Evolutionary conservation across 2,329 filamentous ascomycete genomes (phyloP).

Genomic region (Hortaea sp.): DNA sequence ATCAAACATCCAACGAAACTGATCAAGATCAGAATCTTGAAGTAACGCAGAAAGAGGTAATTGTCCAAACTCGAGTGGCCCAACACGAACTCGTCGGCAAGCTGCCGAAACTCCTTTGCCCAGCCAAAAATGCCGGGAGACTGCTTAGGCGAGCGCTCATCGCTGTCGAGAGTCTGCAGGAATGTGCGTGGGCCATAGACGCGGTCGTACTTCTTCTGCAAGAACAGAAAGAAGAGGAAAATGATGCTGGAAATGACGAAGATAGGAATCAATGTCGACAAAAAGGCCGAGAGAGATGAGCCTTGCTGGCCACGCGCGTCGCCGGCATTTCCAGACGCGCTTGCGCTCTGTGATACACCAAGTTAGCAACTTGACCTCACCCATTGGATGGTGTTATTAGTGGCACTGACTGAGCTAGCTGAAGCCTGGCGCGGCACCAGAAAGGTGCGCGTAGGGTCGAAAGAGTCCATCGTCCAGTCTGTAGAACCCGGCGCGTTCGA

Average conservation of each 20-base stretch:
- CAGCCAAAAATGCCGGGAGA: conserved; percentile 41
- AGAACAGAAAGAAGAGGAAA: conserved; percentile 36
- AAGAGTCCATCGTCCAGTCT: neutral
- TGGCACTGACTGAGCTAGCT: neutral
- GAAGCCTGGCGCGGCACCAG: neutral
- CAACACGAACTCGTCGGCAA: conserved; percentile 32
- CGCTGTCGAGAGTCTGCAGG: conserved; percentile 17
- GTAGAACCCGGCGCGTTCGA: no score
- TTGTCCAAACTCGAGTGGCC: conserved; percentile 37
- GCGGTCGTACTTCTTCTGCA: conserved; percentile 32
- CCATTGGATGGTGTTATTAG: neutral
- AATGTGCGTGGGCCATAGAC: conserved; percentile 28
- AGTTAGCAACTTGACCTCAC: neutral
- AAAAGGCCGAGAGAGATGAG: conserved; percentile 39
- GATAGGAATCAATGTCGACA: conserved; percentile 40
- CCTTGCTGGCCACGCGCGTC: conserved; percentile 3
- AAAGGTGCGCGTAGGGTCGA: neutral
- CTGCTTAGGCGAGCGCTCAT: conserved; percentile 38
- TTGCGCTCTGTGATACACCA: neutral
- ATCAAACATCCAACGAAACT: conserved; percentile 34
- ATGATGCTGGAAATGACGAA: conserved; percentile 35
- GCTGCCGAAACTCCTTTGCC: conserved; percentile 26
- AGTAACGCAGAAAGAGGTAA: conserved; percentile 38
- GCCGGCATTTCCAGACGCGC: neutral
- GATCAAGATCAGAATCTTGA: conserved; percentile 33